phyloP scores from a whole-genome alignment of 768 basidiomycete species.

The Pulveroboletus sp. region DNA sequence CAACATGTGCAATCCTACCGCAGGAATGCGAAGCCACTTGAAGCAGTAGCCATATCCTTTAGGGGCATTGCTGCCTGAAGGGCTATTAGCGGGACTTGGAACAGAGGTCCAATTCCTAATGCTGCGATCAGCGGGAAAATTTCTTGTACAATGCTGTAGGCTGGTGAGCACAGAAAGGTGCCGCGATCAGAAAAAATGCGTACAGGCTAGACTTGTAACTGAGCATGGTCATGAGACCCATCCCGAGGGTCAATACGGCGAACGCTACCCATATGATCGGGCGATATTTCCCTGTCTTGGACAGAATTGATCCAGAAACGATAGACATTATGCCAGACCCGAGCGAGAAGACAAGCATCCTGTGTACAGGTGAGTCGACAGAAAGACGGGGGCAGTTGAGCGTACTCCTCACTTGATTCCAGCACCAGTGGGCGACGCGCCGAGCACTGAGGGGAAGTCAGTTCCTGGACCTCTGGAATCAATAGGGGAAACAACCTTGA shows the following conservation, averaged over 20 bases:
- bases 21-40: constrained; percentile 67
- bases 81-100: constrained; percentile 66
- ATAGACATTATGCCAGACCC: constrained; percentile 54
- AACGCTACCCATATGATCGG: constrained; percentile 61
- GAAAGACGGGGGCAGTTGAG: neutral
- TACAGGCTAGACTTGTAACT: constrained; percentile 47
- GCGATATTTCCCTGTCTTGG: constrained; percentile 58
- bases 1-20: constrained; percentile 41
- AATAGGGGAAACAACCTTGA: constrained; percentile 38
- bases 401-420: constrained; percentile 54
- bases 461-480: neutral
- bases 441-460: constrained; percentile 46
- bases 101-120: constrained; percentile 62
- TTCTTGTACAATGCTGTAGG: constrained; percentile 55
- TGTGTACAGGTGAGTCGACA: constrained; percentile 23
- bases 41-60: constrained; percentile 83
- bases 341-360: constrained; percentile 75
- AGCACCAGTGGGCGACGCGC: constrained; percentile 67
- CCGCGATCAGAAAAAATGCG: neutral
- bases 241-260: constrained; percentile 56
- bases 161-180: constrained; percentile 4
- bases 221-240: constrained; percentile 74
- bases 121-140: constrained; percentile 67
- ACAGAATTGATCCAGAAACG: constrained; percentile 53
- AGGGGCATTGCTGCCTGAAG: constrained; percentile 87